A percentile compares a stretch with the other conserved stretches of the same genome.
Evolutionary conservation across 345 rosid genomes (phyloP).

Genomic region (Anastatica hierochuntica): DNA sequence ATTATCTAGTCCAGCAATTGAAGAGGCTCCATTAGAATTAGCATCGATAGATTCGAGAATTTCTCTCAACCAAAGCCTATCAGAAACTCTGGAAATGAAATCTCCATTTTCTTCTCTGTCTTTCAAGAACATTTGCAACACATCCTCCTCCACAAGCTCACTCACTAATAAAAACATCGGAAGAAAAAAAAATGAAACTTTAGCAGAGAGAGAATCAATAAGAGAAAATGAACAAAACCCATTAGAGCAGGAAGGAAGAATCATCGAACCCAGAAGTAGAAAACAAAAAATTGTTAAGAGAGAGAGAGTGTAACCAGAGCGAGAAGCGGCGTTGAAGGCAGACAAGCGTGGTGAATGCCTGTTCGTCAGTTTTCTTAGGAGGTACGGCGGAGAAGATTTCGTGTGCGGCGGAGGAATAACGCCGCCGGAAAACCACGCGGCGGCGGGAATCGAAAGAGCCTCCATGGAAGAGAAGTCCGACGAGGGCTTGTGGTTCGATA

Average conservation of each 20-base stretch:
- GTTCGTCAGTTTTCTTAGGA: slow-evolving; percentile 23
- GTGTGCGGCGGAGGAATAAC: slow-evolving; percentile 18
- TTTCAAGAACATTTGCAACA: slow-evolving; percentile 56
- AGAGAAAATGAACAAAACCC: not conserved
- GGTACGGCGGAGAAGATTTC: slow-evolving; percentile 17
- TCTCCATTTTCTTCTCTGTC: slow-evolving; percentile 79
- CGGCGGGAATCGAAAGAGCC: slow-evolving; percentile 35
- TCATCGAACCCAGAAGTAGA: too few relatives aligned
- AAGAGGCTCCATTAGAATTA: slow-evolving; percentile 20
- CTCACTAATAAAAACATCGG: slow-evolving; percentile 22
- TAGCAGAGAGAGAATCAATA: not conserved
- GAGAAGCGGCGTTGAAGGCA: slow-evolving; percentile 36
- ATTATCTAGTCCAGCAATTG: slow-evolving; percentile 3
- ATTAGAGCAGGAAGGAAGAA: too few relatives aligned
- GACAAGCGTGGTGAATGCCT: slow-evolving; percentile 22
- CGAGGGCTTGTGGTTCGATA: not conserved
- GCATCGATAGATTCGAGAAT: slow-evolving; percentile 33
- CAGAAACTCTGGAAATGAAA: slow-evolving; percentile 68
- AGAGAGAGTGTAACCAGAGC: slow-evolving; percentile 32
- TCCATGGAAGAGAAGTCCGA: slow-evolving; percentile 34
- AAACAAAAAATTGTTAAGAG: not conserved
- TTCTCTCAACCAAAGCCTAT: slow-evolving; percentile 52
- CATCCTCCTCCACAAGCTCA: slow-evolving; percentile 60
- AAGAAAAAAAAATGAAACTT: not conserved
- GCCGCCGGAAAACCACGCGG: slow-evolving; percentile 35